Conservation (phyloP, 306 rosid species). For the Crotalaria pallida region DNA sequence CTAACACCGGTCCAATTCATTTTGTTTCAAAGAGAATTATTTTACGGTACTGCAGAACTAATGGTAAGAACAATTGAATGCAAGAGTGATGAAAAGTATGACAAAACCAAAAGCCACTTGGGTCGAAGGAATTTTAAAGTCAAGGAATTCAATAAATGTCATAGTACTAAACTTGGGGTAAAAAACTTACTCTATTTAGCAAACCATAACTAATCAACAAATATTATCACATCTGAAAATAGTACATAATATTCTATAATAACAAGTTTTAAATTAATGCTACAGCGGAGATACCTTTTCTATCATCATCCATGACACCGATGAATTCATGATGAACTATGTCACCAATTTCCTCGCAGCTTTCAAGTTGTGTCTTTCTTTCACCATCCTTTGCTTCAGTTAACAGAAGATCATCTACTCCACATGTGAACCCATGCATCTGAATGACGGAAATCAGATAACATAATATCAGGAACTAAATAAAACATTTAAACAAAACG, state of each 20-base stretch:
- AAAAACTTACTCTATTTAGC: background rate
- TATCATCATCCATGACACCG: constrained; percentile 43
- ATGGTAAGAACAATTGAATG: background rate
- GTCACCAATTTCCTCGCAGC: constrained; percentile 82
- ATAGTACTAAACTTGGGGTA: background rate
- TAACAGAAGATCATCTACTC: constrained; percentile 86
- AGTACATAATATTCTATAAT: background rate
- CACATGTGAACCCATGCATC: constrained; percentile 94
- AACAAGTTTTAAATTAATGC: background rate
- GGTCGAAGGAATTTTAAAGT: too few relatives aligned
- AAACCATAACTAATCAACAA: background rate
- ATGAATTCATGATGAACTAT: constrained; percentile 61
- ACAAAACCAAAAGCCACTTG: too few relatives aligned
- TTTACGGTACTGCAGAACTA: background rate
- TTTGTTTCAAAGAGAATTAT: constrained; percentile 6
- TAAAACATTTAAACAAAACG: background rate
- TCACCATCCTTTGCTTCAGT: constrained; percentile 51
- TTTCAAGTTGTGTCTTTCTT: constrained; percentile 62
- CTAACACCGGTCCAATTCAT: background rate
- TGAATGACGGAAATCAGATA: constrained; percentile 29
- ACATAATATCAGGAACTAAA: background rate
- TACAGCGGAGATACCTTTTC: constrained; percentile 50
- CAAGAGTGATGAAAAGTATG: background rate
- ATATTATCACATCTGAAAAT: constrained; percentile 4
- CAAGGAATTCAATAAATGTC: background rate